Conservation (phyloP, 2,329 filamentous ascomycete species). For the Fusarium haematococcum region DNA sequence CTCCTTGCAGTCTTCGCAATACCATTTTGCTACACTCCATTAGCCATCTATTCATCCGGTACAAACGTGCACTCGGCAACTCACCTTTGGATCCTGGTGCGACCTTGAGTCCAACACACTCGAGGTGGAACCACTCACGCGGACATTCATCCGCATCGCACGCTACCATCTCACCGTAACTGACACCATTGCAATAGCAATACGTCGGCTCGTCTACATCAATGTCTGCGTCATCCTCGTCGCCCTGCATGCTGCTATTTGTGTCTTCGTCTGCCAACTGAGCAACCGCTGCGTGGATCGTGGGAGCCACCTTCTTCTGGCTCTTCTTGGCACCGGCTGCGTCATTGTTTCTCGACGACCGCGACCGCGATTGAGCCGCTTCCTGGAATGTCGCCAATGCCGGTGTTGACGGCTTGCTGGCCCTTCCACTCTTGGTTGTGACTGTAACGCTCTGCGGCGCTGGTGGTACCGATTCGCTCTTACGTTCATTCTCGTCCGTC, state of each 20-base stretch:
- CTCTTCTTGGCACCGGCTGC: constrained; percentile 60
- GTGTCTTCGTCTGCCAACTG: constrained; percentile 55
- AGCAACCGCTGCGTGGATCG: constrained; percentile 52
- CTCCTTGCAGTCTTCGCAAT: constrained; percentile 82
- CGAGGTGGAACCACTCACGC: constrained; percentile 86
- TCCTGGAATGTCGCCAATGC: constrained; percentile 71
- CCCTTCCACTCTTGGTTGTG: constrained; percentile 74
- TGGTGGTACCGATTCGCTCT: constrained; percentile 60
- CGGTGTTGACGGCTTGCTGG: constrained; percentile 75
- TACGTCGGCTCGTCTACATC: constrained; percentile 80
- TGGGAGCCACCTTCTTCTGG: constrained; percentile 68
- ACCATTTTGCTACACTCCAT: constrained; percentile 77
- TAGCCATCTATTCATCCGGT: constrained; percentile 35
- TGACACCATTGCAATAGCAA: constrained; percentile 83
- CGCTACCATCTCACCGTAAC: constrained; percentile 87
- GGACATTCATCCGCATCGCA: constrained; percentile 80
- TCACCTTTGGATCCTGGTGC: constrained; percentile 81
- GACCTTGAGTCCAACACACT: constrained; percentile 82
- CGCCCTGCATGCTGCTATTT: constrained; percentile 55
- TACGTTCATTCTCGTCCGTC: constrained; percentile 51
- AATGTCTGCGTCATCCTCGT: constrained; percentile 66
- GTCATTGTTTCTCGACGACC: constrained; percentile 64
- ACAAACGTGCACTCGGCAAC: constrained; percentile 49
- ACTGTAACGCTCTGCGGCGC: constrained; percentile 57
- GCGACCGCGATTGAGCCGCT: constrained; percentile 63